These are phyloP conservation scores for Spencermartinsiella ligniputridi DNA, from an alignment of 1,139 yeast species.

Conservation along the genomic window DNA sequence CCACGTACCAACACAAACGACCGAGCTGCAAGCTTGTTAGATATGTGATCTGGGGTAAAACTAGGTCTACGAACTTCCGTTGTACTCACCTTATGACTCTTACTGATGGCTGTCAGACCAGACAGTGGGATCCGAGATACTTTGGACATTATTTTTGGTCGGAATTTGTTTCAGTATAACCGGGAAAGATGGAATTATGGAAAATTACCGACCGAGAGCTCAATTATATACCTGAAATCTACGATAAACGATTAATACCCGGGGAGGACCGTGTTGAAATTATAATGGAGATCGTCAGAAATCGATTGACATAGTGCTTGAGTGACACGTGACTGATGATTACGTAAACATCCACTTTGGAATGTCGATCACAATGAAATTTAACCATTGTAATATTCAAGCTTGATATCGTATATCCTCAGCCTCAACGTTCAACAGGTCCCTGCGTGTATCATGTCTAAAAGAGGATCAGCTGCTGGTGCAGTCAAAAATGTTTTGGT, in stretches of 20 bases:
- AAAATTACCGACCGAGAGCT: too few species aligned
- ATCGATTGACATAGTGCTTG: too few species aligned
- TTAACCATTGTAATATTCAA: neutral
- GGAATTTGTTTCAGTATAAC: neutral
- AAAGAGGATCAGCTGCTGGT: conserved; percentile 11
- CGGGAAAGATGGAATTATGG: too few species aligned
- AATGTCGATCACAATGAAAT: neutral
- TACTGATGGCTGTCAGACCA: neutral
- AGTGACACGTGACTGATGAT: too few species aligned
- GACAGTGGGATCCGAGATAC: neutral
- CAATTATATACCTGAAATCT: too few species aligned
- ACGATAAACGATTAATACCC: neutral
- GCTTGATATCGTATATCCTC: too few species aligned
- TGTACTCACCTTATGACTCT: neutral
- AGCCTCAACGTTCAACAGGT: too few species aligned
- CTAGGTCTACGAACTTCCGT: neutral
- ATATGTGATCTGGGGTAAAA: neutral
- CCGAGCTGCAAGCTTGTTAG: neutral
- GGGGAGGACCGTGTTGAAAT: conserved; percentile 3
- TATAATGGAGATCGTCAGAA: too few species aligned
- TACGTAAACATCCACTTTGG: too few species aligned
- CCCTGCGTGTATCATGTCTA: too few species aligned
- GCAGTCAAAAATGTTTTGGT: conserved; percentile 50
- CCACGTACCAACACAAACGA: neutral
- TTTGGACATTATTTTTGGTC: neutral